These are phyloP conservation scores for Cephalotrichum gorgonifer DNA, from an alignment of 2,329 filamentous ascomycete genomes.

Conservation along the genomic window DNA sequence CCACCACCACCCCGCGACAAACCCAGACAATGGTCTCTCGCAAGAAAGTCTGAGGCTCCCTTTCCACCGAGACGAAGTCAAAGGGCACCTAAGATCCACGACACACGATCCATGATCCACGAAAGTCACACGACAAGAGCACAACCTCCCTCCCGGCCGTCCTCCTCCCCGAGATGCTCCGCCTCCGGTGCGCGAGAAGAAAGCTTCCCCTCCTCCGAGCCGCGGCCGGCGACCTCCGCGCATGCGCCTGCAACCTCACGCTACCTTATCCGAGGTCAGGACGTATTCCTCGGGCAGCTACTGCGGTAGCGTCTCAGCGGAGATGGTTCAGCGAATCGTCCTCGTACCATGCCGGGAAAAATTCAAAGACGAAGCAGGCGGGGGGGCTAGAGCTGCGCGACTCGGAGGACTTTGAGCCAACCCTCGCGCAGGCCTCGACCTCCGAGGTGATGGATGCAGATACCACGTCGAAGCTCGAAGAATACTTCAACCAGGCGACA, in stretches of 20 bases:
- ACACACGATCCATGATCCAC: neutral
- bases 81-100: neutral
- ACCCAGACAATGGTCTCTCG: neutral
- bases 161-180: conserved; percentile 2
- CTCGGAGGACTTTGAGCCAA: no score
- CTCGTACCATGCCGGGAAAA: neutral
- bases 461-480: no score
- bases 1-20: neutral
- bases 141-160: no score
- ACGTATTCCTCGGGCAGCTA: neutral
- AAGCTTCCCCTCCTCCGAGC: neutral
- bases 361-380: neutral
- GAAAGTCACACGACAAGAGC: neutral
- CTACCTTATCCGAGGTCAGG: neutral
- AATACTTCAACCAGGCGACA: no score
- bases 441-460: no score
- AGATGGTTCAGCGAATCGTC: neutral
- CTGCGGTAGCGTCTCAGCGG: neutral
- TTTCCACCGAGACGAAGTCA: neutral
- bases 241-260: neutral
- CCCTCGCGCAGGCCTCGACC: no score
- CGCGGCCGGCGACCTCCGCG: neutral
- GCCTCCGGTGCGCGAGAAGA: neutral
- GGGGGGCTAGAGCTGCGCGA: neutral
- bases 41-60: neutral